Evolutionary conservation across 305 asterid species (phyloP).

Genomic region (Rubia occidens): DNA sequence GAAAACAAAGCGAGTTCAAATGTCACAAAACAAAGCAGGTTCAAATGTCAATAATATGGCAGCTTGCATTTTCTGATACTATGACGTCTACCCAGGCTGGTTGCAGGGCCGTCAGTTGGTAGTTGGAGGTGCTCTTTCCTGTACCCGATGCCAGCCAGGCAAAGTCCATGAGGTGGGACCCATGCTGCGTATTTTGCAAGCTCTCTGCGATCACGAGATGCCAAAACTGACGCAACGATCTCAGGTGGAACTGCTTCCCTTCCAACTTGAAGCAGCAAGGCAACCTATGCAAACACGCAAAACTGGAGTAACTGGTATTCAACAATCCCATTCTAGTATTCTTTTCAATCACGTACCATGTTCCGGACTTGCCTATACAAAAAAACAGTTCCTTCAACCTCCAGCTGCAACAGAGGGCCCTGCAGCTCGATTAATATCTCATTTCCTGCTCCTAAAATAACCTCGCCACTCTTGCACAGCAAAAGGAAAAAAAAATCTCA

Average conservation of each 20-base stretch:
- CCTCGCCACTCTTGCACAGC: background rate
- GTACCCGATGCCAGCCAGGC: constrained; percentile 42
- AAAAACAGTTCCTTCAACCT: constrained; percentile 91
- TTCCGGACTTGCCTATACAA: constrained; percentile 86
- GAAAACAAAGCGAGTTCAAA: too few species aligned
- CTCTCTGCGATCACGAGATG: constrained; percentile 62
- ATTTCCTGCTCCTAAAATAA: background rate
- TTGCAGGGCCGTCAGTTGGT: constrained; percentile 42
- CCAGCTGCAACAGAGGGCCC: constrained; percentile 82
- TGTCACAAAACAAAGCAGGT: background rate
- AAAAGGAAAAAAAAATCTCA: constrained; percentile 15
- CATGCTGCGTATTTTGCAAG: constrained; percentile 53
- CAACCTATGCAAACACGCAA: constrained; percentile 39
- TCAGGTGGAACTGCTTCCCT: constrained; percentile 65
- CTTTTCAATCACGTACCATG: constrained; percentile 45
- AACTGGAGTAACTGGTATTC: background rate
- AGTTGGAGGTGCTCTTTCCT: constrained; percentile 51
- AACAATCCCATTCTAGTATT: background rate
- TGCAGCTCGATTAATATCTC: constrained; percentile 18
- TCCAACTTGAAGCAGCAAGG: constrained; percentile 82
- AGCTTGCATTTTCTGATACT: constrained; percentile 57
- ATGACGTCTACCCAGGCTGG: constrained; percentile 58
- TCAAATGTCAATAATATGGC: constrained; percentile 15
- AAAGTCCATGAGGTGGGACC: constrained; percentile 81
- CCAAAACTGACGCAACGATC: constrained; percentile 56